phyloP scores from a whole-genome alignment of 2,329 filamentous ascomycete species.

The Monosporascus sp. region DNA sequence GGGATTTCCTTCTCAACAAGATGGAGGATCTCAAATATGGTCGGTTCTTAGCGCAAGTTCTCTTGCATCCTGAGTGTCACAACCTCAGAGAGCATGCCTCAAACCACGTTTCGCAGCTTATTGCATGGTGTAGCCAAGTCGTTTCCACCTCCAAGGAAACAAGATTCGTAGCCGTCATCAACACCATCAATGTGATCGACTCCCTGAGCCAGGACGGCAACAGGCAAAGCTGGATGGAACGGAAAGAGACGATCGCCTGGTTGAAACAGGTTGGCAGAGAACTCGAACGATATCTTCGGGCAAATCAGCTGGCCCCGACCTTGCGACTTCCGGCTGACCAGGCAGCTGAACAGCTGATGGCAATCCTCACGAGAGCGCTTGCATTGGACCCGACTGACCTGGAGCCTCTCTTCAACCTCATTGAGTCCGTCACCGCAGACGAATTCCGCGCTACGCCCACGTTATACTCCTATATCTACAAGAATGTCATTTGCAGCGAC shows the following conservation, averaged over 20 bases:
- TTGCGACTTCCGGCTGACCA: constrained; percentile 84
- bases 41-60: constrained; percentile 82
- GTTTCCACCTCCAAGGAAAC: constrained; percentile 64
- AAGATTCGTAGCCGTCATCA: constrained; percentile 66
- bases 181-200: constrained; percentile 79
- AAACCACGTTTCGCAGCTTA: constrained; percentile 66
- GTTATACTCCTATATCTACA: constrained; percentile 79
- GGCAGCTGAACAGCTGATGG: constrained; percentile 81
- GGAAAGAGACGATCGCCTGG: constrained; percentile 56
- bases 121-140: constrained; percentile 60
- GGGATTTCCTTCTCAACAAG: constrained; percentile 71
- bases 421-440: constrained; percentile 78
- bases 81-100: constrained; percentile 70
- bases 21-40: constrained; percentile 84
- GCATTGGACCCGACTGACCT: constrained; percentile 68
- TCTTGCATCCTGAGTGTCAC: constrained; percentile 69
- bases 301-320: constrained; percentile 62
- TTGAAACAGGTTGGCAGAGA: constrained; percentile 67
- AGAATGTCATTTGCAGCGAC: constrained; percentile 74
- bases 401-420: constrained; percentile 77
- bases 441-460: constrained; percentile 73
- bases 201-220: constrained; percentile 66
- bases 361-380: constrained; percentile 76
- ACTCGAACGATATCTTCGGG: constrained; percentile 68
- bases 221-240: constrained; percentile 67